A percentile compares a stretch with the other conserved stretches of the same genome.
These are phyloP conservation scores for Plasmodium cynomolgi DNA, from an alignment of 169 alveolate species.

Conservation along the genomic window DNA sequence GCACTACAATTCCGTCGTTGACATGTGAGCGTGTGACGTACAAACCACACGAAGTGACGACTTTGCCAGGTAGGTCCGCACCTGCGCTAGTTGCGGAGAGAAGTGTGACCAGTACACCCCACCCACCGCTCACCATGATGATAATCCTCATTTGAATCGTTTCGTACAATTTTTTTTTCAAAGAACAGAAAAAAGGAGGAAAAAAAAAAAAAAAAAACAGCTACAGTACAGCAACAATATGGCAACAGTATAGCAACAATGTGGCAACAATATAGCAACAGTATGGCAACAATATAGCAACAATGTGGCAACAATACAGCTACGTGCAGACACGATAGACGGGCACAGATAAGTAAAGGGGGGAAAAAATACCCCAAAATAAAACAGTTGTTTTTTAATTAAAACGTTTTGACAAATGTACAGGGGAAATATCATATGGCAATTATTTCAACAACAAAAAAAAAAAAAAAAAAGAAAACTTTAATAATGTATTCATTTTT, in stretches of 20 bases:
- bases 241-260: no score
- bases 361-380: not conserved
- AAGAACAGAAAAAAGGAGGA: not conserved
- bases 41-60: not conserved
- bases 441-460: not conserved
- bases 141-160: not conserved
- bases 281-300: no score
- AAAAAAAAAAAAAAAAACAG: slow-evolving; percentile 4
- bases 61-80: not conserved
- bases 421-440: not conserved
- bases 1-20: slow-evolving; percentile 61
- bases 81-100: not conserved
- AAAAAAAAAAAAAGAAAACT: not conserved
- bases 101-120: not conserved
- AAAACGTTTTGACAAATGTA: slow-evolving; percentile 9
- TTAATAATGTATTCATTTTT: not conserved
- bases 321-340: not conserved
- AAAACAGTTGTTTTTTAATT: not conserved
- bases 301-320: not conserved
- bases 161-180: not conserved
- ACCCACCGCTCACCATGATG: not conserved
- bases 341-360: not conserved
- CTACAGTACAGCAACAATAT: not conserved
- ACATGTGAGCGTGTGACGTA: not conserved
- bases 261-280: not conserved